phyloP scores from a whole-genome alignment of 305 asterid species.

The Fraxinus floribunda region DNA sequence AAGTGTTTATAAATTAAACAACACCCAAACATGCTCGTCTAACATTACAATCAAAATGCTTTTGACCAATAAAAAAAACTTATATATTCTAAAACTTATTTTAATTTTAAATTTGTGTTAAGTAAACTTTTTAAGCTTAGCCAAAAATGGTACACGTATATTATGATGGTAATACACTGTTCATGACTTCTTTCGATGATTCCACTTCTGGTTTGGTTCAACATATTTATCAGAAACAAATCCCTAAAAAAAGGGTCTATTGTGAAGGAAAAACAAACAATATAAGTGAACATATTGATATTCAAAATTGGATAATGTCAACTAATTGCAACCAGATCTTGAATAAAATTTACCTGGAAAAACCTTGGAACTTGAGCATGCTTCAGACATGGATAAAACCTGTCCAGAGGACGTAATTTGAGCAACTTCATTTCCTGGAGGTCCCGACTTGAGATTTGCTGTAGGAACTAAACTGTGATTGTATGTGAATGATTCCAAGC shows the following conservation, averaged over 20 bases:
- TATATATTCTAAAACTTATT: not conserved
- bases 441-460: constrained; percentile 27
- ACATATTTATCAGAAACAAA: not conserved
- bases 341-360: constrained; percentile 56
- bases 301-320: not conserved
- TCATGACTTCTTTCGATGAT: not conserved
- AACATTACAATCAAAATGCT: not conserved
- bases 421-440: constrained; percentile 32
- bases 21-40: not conserved
- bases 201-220: not conserved
- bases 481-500: constrained; percentile 63
- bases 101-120: not conserved
- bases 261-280: not conserved
- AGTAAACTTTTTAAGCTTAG: not conserved
- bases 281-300: not conserved
- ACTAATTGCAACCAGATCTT: constrained; percentile 8
- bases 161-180: not conserved
- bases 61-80: not conserved
- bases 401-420: constrained; percentile 23
- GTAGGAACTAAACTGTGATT: constrained; percentile 73
- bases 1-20: not conserved
- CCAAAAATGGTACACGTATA: not conserved
- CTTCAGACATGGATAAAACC: constrained; percentile 35
- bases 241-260: not conserved
- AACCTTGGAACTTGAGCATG: constrained; percentile 47